Base-by-base conservation (phyloP, 345 rosid species). In the Ceriops decandra region DNA sequence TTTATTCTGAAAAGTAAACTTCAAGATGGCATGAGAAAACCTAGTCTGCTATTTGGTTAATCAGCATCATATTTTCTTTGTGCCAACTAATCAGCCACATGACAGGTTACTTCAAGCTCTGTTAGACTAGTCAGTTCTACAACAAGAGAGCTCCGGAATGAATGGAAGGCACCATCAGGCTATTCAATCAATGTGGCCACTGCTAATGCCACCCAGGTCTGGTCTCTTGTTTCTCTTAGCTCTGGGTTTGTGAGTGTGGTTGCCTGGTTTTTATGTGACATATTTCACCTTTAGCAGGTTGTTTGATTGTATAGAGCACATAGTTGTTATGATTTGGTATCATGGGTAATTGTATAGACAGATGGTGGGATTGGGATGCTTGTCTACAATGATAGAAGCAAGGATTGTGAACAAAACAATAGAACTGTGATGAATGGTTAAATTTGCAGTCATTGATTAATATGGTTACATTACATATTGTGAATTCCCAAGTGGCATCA, bases 171-270 rank as follows among this genome's bases (percentile, higher is more conserved):
- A 65, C 96, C 95, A 26, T 71, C 83, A 63, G 95, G 90, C 51
- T 91, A 76, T 76, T 82, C 96, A 21, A 76, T 91, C 68, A 93
- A 93, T 81, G 98, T 93, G 73, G 96, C 97, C 57, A 89, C 95
- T 78, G 95, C 91, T 62, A 91, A 89, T 80, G 90, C 95, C 11
- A 88, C 90, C 74, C 97, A 93, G 97, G 98, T 93, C 64, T 72
- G 66, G 68, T 61, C 61, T 59, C 54, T 13, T 31, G 8, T 9
- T 57, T 59, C 56, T 61, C 70, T 61, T 11, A 17, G 2, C 21
- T 5, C 32, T 51, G 46, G 5, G 35, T 16, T 33, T 67, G 31
- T 17, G 17, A 19, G 31, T 66, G 17, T 57, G 5, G 0, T 21
- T 66, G 36, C 60, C 33, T 63, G 75, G 16, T 58, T 46, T 74